A percentile compares a stretch with the other conserved stretches of the same genome.
These are phyloP conservation scores for Trichoderma sp. DNA, from an alignment of 2,329 filamentous ascomycete genomes.

Conservation along the genomic window DNA sequence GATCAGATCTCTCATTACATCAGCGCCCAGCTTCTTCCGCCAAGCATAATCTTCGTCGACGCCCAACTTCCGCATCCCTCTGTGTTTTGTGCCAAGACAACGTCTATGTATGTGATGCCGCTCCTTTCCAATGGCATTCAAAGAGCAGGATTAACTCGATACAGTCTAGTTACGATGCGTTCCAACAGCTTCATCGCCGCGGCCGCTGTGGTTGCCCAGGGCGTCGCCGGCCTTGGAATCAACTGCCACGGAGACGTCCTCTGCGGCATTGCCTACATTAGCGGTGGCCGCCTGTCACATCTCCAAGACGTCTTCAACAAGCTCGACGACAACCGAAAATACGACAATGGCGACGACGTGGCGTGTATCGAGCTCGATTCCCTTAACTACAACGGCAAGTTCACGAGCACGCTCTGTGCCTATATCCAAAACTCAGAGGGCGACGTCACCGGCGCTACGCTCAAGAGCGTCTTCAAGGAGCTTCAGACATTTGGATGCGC, in stretches of 20 bases:
- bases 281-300: neutral
- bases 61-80: neutral
- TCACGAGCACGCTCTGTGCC: constrained; percentile 10
- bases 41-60: neutral
- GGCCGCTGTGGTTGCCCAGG: neutral
- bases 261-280: constrained; percentile 7
- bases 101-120: neutral
- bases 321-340: neutral
- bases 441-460: neutral
- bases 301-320: constrained; percentile 3
- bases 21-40: neutral
- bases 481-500: neutral
- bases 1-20: neutral
- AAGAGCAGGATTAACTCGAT: neutral
- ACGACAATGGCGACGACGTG: neutral
- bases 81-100: neutral
- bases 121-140: neutral
- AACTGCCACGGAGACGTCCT: constrained; percentile 1
- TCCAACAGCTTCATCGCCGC: neutral
- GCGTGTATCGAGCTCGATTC: neutral
- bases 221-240: constrained; percentile 3
- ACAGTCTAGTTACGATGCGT: neutral
- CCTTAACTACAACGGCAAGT: neutral
- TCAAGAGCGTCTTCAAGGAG: neutral
- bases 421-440: neutral